Evolutionary conservation across 192 early-diverging fungal species (phyloP).

Genomic region (Endogone sp.): DNA sequence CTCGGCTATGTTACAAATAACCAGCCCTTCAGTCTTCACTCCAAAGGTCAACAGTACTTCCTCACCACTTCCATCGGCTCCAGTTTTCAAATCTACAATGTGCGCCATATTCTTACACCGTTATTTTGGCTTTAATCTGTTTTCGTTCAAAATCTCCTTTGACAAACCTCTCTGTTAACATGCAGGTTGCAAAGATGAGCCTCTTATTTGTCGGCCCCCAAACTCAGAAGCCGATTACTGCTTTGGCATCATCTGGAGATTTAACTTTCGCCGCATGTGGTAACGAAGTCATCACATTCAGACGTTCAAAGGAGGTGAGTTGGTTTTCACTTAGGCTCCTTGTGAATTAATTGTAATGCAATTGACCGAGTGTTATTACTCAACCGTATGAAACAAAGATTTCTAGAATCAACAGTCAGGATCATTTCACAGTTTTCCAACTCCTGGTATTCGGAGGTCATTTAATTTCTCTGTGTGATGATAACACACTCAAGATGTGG

Average conservation of each 20-base stretch:
- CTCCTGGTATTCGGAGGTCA: conserved; percentile 74
- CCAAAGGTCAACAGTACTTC: conserved; percentile 69
- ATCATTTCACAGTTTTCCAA: conserved; percentile 46
- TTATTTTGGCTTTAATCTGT: conserved; percentile 1
- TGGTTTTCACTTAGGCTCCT: too few relatives aligned
- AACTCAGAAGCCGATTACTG: conserved; percentile 62
- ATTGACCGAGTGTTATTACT: too few relatives aligned
- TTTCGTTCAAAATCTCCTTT: too few relatives aligned
- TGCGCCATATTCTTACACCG: conserved; percentile 41
- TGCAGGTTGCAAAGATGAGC: conserved; percentile 65
- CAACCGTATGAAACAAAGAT: too few relatives aligned
- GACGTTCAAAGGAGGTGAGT: conserved; percentile 64
- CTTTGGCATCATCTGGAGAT: conserved; percentile 65
- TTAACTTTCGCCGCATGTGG: conserved; percentile 73
- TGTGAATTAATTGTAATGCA: too few relatives aligned
- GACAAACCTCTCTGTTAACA: too few relatives aligned
- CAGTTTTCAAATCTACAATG: conserved; percentile 88
- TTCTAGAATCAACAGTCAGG: conserved; percentile 18
- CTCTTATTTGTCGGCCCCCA: conserved; percentile 76
- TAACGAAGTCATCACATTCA: conserved; percentile 54
- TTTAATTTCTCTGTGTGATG: conserved; percentile 72
- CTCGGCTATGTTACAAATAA: conserved; percentile 88
- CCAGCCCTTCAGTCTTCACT: conserved; percentile 75
- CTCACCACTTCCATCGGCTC: conserved; percentile 85
- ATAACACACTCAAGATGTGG: conserved; percentile 79